Base-by-base conservation (phyloP, 2,329 filamentous ascomycete genomes). In the Pseudogymnoascus sp. region DNA sequence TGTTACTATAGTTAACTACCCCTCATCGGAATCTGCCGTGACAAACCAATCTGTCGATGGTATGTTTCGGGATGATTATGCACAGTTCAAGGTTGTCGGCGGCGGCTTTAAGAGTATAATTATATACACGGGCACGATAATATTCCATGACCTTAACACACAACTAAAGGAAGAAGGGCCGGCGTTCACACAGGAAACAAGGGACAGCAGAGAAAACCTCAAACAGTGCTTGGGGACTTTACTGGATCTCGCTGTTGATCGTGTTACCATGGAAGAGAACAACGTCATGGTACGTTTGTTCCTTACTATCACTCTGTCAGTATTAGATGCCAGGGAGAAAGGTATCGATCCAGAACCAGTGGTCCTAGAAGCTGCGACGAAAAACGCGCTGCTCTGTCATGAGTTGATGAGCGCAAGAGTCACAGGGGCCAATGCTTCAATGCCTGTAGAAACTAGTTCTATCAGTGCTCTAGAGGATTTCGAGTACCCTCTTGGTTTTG, bases 131-230 rank as follows among this genome's bases (percentile, higher is more conserved):
- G 68, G 76, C 1, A 73, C 79, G 58, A 75, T 75, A 1, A 70
- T 83, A 6, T 74, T 72, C 22, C 67, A 79, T 4, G 80, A 84
- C 63, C 72, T 81, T 3, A 67, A 79, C 38, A 72, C 76, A 65
- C 75, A 77, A 63, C 73, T 76, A 4, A 73, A 77, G 43, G 79
- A 79, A 54, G 74, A 77, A 64, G 65, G 16, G 61, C 63, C 1
- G 70, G 74, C 60, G 71, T 72, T 22, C 69, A 70, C 67, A 73
- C n/a, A 33, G 7, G 67, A 69, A 6, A 68, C 68, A 14, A 68
- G 63, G 30, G 61, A 64, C 1, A 67, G 71, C 39, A 60, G 72
- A 6, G 70, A 72, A 4, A 57, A 70, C 0, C 68, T 78, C 1
- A 74, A 74, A 62, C 63, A 70, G 18, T 65, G 68, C 0, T 43